Evolutionary conservation across 2,329 filamentous ascomycete genomes (phyloP), one percentile per base, ranked within the genome.

Genomic region (Tolypocladium inflatum): DNA sequence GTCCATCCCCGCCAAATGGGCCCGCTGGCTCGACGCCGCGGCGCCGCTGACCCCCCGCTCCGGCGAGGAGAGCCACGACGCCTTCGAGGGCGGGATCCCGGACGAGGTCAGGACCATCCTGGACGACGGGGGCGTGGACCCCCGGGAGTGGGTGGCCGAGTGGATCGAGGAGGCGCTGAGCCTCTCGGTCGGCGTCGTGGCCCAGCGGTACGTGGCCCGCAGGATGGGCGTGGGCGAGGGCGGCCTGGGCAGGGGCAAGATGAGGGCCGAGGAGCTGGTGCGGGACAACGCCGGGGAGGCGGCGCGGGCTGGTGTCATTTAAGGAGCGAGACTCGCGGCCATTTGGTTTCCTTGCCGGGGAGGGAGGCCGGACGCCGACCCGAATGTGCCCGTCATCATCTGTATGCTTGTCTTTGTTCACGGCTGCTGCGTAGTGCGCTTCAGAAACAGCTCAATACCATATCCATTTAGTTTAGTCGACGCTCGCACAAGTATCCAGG

Each of bases 221-320:
- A 80, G 94, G 58, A 99, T 99, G 94, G 93, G 94, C 15, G 93
- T 99, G 11, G 93, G 93, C 15, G 91, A 96, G 72, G 89, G 89
- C 13, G 78, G 79, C 6, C 73, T 84, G 48, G 83, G 82, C 26
- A 80, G 79, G 71, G 83, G 83, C 13, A 87, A 85, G 67, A 88
- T 79, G 66, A 78, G 76, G 64, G 75, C 80, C 62, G 81, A 86
- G 63, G 77, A 79, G 26, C 68, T 86, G 1, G 67, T 86, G 2
- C 74, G 79, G 60, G 81, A 83, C 53, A 80, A 81, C 8, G 83
- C 76, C 5, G 82, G 82, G 48, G 83, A 86, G 70, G 80, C 78
- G 23, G 83, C 83, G 0, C 71, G 83, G 58, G 83, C 83, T n/a
- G 82, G 82, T 4, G 62, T 81, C 51, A 77, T 82, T 56, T 83